These are phyloP conservation scores for Cladosporium velox DNA, from an alignment of 2,329 filamentous ascomycete genomes.

Conservation along the genomic window DNA sequence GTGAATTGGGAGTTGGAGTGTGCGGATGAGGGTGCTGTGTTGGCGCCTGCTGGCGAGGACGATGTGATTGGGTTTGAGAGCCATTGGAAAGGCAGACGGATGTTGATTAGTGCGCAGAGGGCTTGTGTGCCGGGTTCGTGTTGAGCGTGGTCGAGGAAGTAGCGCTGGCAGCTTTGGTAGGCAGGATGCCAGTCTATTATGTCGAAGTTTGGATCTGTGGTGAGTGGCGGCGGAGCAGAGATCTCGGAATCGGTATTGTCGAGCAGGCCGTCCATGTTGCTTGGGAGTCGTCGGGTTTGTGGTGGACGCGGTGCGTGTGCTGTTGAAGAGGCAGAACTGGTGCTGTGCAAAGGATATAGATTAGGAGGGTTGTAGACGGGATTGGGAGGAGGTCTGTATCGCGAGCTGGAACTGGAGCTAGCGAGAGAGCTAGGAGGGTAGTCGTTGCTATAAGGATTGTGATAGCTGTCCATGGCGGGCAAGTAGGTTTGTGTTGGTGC, in stretches of 20 bases:
- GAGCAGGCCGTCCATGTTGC: conserved; percentile 16
- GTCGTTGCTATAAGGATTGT: conserved; percentile 3
- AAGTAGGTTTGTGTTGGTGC: not conserved
- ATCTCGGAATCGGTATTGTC: conserved; percentile 2
- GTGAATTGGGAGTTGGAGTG: conserved; percentile 23
- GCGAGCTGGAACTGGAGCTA: not conserved
- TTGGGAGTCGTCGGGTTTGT: conserved; percentile 1
- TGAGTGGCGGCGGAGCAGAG: conserved; percentile 30
- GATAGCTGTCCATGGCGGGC: conserved; percentile 2
- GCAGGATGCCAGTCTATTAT: conserved; percentile 92
- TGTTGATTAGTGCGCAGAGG: conserved; percentile 87
- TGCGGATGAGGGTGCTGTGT: conserved; percentile 11
- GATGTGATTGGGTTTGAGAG: conserved; percentile 51
- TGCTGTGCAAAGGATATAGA: not conserved
- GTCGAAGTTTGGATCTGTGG: conserved; percentile 61
- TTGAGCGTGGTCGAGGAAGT: conserved; percentile 90
- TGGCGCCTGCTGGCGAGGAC: conserved; percentile 31
- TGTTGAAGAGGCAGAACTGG: not conserved
- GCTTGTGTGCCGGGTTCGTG: conserved; percentile 81
- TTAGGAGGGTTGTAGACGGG: not conserved
- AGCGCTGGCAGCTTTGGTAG: conserved; percentile 85
- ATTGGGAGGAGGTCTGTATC: conserved; percentile 1
- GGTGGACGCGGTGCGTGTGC: not conserved
- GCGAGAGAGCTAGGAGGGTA: not conserved
- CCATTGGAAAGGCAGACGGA: conserved; percentile 83